A percentile compares a stretch with the other conserved stretches of the same genome.
phyloP scores from a whole-genome alignment of 371 early-diverging fungal genomes.

The Cokeromyces recurvatus region DNA sequence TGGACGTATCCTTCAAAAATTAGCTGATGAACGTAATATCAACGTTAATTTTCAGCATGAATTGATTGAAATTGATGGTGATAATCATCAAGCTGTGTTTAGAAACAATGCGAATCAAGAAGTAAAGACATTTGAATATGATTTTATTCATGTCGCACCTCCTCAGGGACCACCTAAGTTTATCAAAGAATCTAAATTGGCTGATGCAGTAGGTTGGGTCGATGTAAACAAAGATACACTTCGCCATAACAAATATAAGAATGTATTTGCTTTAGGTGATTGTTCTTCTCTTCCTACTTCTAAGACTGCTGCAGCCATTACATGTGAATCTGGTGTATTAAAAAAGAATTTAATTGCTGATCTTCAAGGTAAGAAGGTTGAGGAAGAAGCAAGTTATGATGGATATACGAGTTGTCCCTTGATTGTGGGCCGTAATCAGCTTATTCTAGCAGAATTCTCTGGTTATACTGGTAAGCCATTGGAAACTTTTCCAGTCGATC shows the following conservation, averaged over 20 bases:
- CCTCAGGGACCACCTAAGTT: constrained; percentile 80
- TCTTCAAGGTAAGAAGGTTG: constrained; percentile 46
- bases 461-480: constrained; percentile 76
- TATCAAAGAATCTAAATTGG: constrained; percentile 65
- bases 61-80: constrained; percentile 64
- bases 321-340: constrained; percentile 73
- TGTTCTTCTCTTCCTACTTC: constrained; percentile 82
- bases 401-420: constrained; percentile 88
- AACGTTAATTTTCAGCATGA: constrained; percentile 68
- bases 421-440: constrained; percentile 66
- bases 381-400: constrained; percentile 55
- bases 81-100: constrained; percentile 70
- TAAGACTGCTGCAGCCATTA: constrained; percentile 89
- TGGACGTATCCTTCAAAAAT: constrained; percentile 60
- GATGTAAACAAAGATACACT: constrained; percentile 77
- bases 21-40: constrained; percentile 70
- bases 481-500: constrained; percentile 86
- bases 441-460: constrained; percentile 86
- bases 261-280: constrained; percentile 83
- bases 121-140: constrained; percentile 59
- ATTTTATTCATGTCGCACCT: constrained; percentile 87
- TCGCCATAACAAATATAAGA: constrained; percentile 75
- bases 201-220: constrained; percentile 80
- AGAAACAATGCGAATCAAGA: constrained; percentile 53
- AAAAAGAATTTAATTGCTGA: constrained; percentile 73